A percentile compares a stretch with the other conserved stretches of the same genome.
Evolutionary conservation across 2,329 filamentous ascomycete genomes (phyloP).

Genomic region (Stylonectria norvegica): DNA sequence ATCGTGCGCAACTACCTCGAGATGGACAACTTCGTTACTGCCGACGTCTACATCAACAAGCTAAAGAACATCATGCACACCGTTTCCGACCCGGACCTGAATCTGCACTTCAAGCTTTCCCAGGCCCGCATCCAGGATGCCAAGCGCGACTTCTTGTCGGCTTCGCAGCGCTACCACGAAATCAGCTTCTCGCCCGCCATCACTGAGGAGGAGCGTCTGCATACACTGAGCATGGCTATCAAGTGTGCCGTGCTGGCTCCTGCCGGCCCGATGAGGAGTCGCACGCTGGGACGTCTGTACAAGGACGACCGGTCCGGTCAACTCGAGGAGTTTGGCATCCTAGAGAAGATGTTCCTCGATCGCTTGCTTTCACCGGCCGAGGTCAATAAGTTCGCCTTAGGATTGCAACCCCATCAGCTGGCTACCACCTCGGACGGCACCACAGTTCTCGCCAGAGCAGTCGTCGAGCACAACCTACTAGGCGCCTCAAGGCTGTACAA

Average conservation of each 20-base stretch:
- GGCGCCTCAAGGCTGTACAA: constrained; percentile 76
- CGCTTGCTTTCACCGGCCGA: constrained; percentile 77
- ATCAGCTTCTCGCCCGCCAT: constrained; percentile 75
- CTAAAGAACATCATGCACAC: constrained; percentile 88
- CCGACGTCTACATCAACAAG: constrained; percentile 87
- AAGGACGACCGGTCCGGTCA: constrained; percentile 82
- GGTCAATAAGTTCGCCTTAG: constrained; percentile 78
- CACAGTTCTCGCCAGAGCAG: constrained; percentile 87
- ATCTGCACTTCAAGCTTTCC: constrained; percentile 82
- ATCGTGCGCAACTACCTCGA: constrained; percentile 94
- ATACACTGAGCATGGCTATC: constrained; percentile 81
- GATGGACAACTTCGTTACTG: constrained; percentile 82
- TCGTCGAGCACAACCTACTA: constrained; percentile 93
- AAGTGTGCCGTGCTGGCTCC: constrained; percentile 91
- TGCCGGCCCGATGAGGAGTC: constrained; percentile 79
- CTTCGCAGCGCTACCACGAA: constrained; percentile 81
- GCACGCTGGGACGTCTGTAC: constrained; percentile 78
- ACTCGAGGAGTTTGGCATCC: constrained; percentile 76
- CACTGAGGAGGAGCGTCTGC: constrained; percentile 81
- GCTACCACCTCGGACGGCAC: constrained; percentile 86
- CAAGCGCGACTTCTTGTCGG: constrained; percentile 83
- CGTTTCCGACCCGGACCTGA: constrained; percentile 68
- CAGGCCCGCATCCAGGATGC: constrained; percentile 93
- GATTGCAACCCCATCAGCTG: constrained; percentile 81
- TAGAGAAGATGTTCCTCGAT: constrained; percentile 98